Conservation (phyloP, 306 rosid species). For the Prunus mira region DNA sequence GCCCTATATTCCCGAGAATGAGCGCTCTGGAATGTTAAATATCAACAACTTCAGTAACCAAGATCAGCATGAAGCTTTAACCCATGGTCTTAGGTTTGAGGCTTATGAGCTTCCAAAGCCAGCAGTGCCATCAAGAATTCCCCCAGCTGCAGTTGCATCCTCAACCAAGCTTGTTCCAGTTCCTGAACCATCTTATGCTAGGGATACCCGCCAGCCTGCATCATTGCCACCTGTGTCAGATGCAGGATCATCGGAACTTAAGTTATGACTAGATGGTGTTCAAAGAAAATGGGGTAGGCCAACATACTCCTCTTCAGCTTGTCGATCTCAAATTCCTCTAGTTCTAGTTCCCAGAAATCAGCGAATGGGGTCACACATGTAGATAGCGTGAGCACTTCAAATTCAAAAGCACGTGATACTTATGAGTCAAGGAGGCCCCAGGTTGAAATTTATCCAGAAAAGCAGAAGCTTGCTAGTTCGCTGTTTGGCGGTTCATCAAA, state of each 20-base stretch:
- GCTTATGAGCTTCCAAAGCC: too few species aligned
- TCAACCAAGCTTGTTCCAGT: slow-evolving; percentile 65
- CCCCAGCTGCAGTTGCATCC: neutral
- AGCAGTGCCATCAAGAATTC: too few species aligned
- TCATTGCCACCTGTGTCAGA: slow-evolving; percentile 47
- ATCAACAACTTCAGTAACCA: too few species aligned
- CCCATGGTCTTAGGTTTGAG: too few species aligned
- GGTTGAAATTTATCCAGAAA: slow-evolving; percentile 64
- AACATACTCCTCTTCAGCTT: slow-evolving; percentile 40
- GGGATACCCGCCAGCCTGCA: slow-evolving; percentile 50
- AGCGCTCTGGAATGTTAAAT: too few species aligned
- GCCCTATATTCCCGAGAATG: too few species aligned
- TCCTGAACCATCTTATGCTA: slow-evolving; percentile 53
- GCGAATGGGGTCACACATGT: too few species aligned
- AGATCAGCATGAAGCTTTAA: too few species aligned
- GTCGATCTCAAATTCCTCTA: slow-evolving; percentile 26
- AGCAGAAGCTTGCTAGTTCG: slow-evolving; percentile 91
- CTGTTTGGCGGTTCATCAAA: slow-evolving; percentile 50
- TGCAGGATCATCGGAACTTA: slow-evolving; percentile 54
- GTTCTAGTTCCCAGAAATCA: slow-evolving; percentile 29
- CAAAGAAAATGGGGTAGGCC: slow-evolving; percentile 83
- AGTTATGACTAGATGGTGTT: slow-evolving; percentile 83
- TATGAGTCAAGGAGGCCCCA: slow-evolving; percentile 52
- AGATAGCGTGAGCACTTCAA: too few species aligned
- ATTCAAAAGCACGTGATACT: slow-evolving; percentile 23